Conservation (phyloP, 331 rosid genomes). For the Ulmus americana region DNA sequence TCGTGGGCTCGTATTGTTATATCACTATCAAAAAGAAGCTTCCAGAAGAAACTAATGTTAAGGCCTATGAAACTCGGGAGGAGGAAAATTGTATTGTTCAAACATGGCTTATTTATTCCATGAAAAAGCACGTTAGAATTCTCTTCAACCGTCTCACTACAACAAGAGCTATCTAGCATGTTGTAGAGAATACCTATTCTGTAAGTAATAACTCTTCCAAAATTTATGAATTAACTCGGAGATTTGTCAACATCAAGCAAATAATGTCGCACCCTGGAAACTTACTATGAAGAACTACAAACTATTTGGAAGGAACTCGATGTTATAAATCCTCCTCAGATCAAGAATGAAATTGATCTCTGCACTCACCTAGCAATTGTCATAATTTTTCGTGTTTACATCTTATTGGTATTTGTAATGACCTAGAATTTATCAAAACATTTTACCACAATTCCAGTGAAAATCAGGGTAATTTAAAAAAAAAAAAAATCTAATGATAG, state of each 20-base stretch:
- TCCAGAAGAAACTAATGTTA: not conserved
- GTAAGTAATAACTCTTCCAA: not conserved
- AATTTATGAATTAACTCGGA: not conserved
- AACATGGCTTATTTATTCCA: not conserved
- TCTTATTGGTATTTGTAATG: not conserved
- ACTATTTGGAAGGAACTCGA: not conserved
- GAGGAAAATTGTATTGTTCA: not conserved
- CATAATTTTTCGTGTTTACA: not conserved
- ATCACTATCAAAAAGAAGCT: not conserved
- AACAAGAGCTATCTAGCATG: not conserved
- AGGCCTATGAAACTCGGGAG: not conserved
- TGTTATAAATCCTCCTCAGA: not conserved
- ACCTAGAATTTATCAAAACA: too few species aligned
- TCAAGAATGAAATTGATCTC: not conserved
- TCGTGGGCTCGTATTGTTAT: not conserved
- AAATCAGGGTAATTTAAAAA: too few species aligned
- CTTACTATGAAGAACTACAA: not conserved
- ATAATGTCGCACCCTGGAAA: not conserved
- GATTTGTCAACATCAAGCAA: not conserved
- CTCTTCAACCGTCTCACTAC: not conserved
- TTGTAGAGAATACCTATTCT: not conserved
- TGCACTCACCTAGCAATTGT: not conserved
- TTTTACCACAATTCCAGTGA: too few species aligned
- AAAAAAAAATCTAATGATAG: too few species aligned
- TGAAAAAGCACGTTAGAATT: not conserved